Conservation (phyloP, 2,329 filamentous ascomycete genomes). For the Mariannaea elegans region DNA sequence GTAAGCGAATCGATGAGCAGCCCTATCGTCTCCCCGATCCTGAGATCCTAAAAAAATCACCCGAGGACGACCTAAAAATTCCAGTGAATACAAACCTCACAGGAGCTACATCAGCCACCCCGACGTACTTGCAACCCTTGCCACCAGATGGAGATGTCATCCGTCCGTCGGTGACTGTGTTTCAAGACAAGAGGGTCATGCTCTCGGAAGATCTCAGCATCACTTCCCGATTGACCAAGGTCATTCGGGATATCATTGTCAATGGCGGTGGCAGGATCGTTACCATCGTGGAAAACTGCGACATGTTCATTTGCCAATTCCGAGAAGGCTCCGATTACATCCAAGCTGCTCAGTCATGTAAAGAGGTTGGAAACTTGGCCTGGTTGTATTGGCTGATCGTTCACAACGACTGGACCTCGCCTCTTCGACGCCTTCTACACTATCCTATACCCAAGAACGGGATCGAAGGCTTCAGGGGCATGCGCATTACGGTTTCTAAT, state of each 20-base stretch:
- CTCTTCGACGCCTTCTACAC: conserved; percentile 82
- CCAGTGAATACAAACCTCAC: conserved; percentile 68
- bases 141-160: conserved; percentile 53
- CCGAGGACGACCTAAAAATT: conserved; percentile 65
- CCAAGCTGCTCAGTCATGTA: conserved; percentile 76
- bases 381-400: conserved; percentile 96
- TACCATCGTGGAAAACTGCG: conserved; percentile 71
- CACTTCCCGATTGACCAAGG: conserved; percentile 69
- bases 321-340: conserved; percentile 84
- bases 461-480: conserved; percentile 79
- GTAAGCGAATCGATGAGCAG: conserved; percentile 86
- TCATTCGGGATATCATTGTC: conserved; percentile 75
- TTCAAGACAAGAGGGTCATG: conserved; percentile 80
- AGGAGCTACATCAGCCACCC: conserved; percentile 68
- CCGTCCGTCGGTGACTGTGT: conserved; percentile 72
- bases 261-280: conserved; percentile 77
- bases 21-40: conserved; percentile 89
- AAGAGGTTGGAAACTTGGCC: conserved; percentile 88
- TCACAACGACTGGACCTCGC: conserved; percentile 87
- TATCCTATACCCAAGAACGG: conserved; percentile 84
- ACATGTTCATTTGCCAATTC: conserved; percentile 89
- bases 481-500: conserved; percentile 91
- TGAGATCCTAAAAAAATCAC: conserved; percentile 73
- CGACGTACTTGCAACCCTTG: conserved; percentile 53
- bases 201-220: conserved; percentile 80